Base-by-base conservation (phyloP, 352 stramenopile genomes). In the Albugo laibachii region DNA sequence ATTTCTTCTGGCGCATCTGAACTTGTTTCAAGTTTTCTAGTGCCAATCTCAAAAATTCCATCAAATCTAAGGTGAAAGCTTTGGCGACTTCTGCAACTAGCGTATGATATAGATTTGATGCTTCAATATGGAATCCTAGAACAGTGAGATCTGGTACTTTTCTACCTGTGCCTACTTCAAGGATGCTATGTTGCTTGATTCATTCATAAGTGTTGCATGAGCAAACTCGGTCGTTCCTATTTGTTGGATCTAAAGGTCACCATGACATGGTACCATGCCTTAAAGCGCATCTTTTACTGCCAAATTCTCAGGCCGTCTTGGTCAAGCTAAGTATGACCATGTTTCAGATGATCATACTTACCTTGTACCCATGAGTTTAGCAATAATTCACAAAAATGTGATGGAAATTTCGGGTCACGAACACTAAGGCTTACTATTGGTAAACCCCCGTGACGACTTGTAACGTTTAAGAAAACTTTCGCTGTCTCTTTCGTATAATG, bases 211-310 rank as follows among this genome's bases (percentile, higher is more conserved):
- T 8, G 37, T 41, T n/a, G 41, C 47, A 47, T 54, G 24, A 18
- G 50, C 45, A 47, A 38, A 55, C 15, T 55, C 50, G 11, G 21
- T 53, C 3, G 48, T 47, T 11, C 40, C 36, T 2, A 56, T 6
- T 4, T 51, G 51, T 8, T 1, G 2, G 6, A 11, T 36, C 51
- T 45, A 56, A 5, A 55, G 36, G 19, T 57, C 37, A 4, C 46
- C 49, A 15, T 52, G 39, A 21, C 50, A 56, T 8, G 51, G 49
- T 13, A 41, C 49, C 51, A 56, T 55, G 21, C 42, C 42, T 1
- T 36, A 41, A 6, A 55, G 41, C 20, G 49, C 38, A 46, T 55
- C 35, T 20, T 55, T 41, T 1, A 49, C 2, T 11, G 24, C 50
- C 13, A 37, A 15, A 27, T 55, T 55, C 21, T 45, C 36, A 4